Evolutionary conservation across 1,139 yeast species (phyloP), one percentile per base, ranked within the genome.

Genomic region (Saccharomyces hybrid): DNA sequence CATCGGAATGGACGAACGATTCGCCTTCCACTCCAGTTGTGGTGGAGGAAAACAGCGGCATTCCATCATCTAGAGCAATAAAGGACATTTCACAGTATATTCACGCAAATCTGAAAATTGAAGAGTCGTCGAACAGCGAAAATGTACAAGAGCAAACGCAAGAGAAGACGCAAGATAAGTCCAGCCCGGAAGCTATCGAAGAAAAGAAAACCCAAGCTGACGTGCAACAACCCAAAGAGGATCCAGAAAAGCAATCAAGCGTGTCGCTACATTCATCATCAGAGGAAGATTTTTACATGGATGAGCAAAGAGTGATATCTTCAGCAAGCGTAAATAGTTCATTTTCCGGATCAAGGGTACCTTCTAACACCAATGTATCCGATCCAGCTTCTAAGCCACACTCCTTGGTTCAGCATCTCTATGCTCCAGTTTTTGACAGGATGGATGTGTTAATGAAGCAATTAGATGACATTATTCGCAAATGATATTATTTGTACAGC

Each of bases 381-480:
- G 49, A 48, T 24, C 46, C 48, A 3, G 26, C 44, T 46, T 49
- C 48, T 9, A 54, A 50, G 12, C 62, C 58, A 68, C 81, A 78
- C 60, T 79, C 80, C 2, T 67, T 71, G n/a, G 73, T 78, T 3
- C 73, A 73, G 28, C 72, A 72, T 38, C 70, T 80, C 58, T 81
- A 80, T 66, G 70, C 75, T 60, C 82, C 83, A 1, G 70, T 82
- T 6, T 70, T 81, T 52, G 70, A 70, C 14, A 77, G 75, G 60
- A 74, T 82, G 60, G 81, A 80, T 56, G 73, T 71, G 52, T 68
- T 81, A 50, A 62, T 68, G 57, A 56, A 56, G 42, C 60, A 62
- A 46, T 56, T 69, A 3, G 69, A 68, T 50, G 55, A 59, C 6
- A 53, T 63, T 26, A 52, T 59, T 46, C 50, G 50, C 38, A 29